Evolutionary conservation across 169 alveolate species (phyloP), one percentile per base, ranked within the genome.

Genomic region (Cardiosporidium cionae): DNA sequence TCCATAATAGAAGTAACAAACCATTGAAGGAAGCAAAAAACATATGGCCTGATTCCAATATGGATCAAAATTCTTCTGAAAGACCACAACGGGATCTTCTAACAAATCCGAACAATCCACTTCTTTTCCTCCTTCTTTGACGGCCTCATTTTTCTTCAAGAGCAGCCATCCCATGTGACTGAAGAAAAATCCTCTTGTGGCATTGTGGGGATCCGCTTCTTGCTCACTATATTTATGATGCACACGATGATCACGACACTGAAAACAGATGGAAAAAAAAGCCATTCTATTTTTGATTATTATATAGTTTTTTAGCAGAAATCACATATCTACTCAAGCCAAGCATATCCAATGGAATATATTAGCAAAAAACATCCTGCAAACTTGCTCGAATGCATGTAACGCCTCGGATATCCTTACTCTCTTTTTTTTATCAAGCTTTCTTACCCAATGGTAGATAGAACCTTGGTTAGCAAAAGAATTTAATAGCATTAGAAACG

Each of bases 91-190:
- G 1, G 79, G 76, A 52, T 81, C 87, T 74, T 54, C 84, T 44
- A 78, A 58, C 32, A 78, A 37, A 65, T 78, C 84, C 53, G 62
- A 68, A 75, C 76, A 78, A 64, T 37, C 70, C 34, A 78, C 7
- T 58, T 78, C 79, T 16, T 36, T 37, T 0, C 76, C 76, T 53
- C 82, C 84, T 0, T 44, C 62, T 16, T 7, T 32, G 25, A 81
- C 87, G 32, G 58, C 66, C 28, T 64, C 74, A 23, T 83, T 81
- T 70, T 81, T 81, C 74, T 76, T 68, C 28, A 82, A 74, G 69
- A 90, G 86, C 74, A 90, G 75, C 94, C 94, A 90, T 52, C 94
- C 94, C 71, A 86, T 80, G 78, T 90, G 94, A 28, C 90, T 79
- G 84, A 81, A 87, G 83, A 85, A 90, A 73, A 87, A 85, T 7